Percentiles rank a stretch among this genome's conserved stretches.
These are phyloP conservation scores for Capsella rubella DNA, from an alignment of 441 rosid species.

Conservation along the genomic window DNA sequence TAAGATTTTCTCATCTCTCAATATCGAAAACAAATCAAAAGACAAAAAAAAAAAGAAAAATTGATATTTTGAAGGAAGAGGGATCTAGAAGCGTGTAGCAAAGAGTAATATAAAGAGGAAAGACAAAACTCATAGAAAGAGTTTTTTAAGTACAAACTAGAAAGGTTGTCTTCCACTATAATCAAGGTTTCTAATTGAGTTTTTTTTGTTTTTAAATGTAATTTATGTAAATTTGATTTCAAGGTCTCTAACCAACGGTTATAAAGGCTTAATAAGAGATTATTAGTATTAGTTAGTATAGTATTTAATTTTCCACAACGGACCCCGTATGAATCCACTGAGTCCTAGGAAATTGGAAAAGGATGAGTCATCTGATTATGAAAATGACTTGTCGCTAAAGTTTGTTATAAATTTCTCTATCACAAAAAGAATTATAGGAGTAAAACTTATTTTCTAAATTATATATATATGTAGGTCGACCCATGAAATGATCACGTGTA, in stretches of 20 bases:
- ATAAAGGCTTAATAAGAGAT: no score
- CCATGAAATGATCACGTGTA: constrained; percentile 15
- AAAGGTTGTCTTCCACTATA: constrained; percentile 20
- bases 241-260: no score
- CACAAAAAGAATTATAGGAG: constrained; percentile 8
- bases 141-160: background rate
- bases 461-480: constrained; percentile 25
- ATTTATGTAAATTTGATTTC: no score
- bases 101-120: background rate
- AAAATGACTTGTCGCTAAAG: constrained; percentile 26
- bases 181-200: background rate
- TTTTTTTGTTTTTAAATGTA: background rate
- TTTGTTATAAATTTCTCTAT: background rate
- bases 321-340: no score
- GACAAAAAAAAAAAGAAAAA: background rate
- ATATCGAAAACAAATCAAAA: background rate
- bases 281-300: no score
- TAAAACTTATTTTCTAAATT: background rate
- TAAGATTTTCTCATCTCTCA: background rate
- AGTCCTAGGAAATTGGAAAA: constrained; percentile 9
- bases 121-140: constrained; percentile 6
- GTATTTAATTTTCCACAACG: no score
- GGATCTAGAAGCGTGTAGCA: constrained; percentile 36
- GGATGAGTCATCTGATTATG: constrained; percentile 28
- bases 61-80: constrained; percentile 15